Conservation (phyloP, 1,284 basidiomycete genomes). For the Heterobasidion annosum region DNA sequence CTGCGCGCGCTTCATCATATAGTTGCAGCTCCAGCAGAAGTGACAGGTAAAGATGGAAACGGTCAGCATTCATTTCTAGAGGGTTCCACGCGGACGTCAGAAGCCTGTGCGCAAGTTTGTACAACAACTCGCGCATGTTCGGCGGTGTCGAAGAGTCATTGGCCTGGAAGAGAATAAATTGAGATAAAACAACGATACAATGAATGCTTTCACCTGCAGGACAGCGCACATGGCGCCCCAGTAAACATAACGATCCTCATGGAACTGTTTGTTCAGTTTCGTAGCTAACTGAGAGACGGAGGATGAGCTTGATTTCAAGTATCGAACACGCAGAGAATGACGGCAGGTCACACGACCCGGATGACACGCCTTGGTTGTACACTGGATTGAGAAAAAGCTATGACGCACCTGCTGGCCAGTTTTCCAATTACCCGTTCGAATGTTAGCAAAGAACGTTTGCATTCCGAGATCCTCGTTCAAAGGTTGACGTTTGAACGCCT, state of each 20-base stretch:
- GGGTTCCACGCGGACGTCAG: slow-evolving; percentile 51
- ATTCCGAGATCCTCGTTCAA: slow-evolving; percentile 72
- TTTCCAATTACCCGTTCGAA: slow-evolving; percentile 72
- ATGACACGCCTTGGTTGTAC: slow-evolving; percentile 10
- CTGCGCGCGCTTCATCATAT: slow-evolving; percentile 58
- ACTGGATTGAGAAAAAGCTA: slow-evolving; percentile 11
- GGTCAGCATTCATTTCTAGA: slow-evolving; percentile 58
- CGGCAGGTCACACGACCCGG: neutral
- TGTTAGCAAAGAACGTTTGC: slow-evolving; percentile 79
- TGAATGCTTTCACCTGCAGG: slow-evolving; percentile 46
- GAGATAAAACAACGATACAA: neutral
- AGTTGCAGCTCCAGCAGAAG: slow-evolving; percentile 63
- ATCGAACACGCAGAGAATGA: neutral
- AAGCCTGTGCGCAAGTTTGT: slow-evolving; percentile 64
- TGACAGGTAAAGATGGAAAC: slow-evolving; percentile 65
- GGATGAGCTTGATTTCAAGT: slow-evolving; percentile 3
- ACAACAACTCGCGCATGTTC: slow-evolving; percentile 56
- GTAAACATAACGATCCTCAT: slow-evolving; percentile 72
- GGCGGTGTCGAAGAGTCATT: slow-evolving; percentile 50
- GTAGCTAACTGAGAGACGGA: slow-evolving; percentile 46
- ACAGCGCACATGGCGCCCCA: slow-evolving; percentile 77
- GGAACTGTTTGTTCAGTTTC: slow-evolving; percentile 70
- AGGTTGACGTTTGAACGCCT: slow-evolving; percentile 71
- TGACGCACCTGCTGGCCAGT: slow-evolving; percentile 62
- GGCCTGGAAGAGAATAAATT: slow-evolving; percentile 31